These are phyloP conservation scores for Pythium plurisporium DNA, from an alignment of 352 stramenopile species.

Conservation along the genomic window DNA sequence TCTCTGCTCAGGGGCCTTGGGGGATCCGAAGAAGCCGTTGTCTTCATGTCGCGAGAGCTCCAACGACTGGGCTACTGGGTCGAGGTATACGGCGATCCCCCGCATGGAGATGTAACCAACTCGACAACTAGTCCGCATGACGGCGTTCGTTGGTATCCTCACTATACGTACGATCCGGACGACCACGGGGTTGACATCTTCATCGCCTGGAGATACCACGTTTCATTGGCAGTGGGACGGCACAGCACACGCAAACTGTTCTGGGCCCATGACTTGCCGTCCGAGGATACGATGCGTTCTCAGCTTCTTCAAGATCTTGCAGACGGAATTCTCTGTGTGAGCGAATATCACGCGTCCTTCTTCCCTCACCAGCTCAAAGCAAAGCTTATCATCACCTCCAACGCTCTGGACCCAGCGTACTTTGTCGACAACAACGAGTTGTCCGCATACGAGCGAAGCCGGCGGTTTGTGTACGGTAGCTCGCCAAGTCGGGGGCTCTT, in stretches of 20 bases:
- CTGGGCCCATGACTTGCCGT: constrained; percentile 83
- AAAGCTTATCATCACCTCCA: constrained; percentile 58
- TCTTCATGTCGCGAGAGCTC: constrained; percentile 83
- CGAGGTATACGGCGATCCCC: constrained; percentile 80
- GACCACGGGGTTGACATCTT: constrained; percentile 77
- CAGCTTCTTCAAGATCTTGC: constrained; percentile 31
- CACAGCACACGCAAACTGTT: constrained; percentile 41
- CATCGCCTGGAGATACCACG: constrained; percentile 88
- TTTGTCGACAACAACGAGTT: constrained; percentile 38
- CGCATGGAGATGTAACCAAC: constrained; percentile 30
- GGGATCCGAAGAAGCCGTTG: constrained; percentile 89
- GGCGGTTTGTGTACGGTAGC: constrained; percentile 84
- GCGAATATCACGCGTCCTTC: constrained; percentile 61
- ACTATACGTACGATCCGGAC: constrained; percentile 60
- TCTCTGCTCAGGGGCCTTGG: constrained; percentile 69
- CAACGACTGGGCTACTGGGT: constrained; percentile 79
- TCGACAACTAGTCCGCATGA: constrained; percentile 18
- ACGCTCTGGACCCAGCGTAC: constrained; percentile 66
- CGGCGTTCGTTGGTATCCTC: constrained; percentile 67
- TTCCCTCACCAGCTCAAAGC: constrained; percentile 39
- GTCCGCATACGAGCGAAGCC: constrained; percentile 29
- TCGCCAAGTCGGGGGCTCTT: constrained; percentile 78
- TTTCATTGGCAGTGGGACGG: constrained; percentile 59
- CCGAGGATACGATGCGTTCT: constrained; percentile 31
- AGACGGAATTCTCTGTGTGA: constrained; percentile 78